Base-by-base conservation (phyloP, 164 flowering plant species). In the Santalum album region DNA sequence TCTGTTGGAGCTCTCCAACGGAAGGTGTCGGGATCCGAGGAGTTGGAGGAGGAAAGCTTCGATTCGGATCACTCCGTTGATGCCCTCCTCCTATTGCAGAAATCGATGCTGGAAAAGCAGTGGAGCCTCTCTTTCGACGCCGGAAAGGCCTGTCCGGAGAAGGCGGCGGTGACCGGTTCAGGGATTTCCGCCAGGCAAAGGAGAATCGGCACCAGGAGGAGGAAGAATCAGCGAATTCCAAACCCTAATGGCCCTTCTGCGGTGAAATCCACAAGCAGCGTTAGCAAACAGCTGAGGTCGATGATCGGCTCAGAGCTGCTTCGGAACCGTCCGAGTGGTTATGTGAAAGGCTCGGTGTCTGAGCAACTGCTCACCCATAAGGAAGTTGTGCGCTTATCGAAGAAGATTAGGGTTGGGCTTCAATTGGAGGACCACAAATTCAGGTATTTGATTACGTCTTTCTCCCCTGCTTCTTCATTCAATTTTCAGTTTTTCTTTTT, bases 101-200 rank as follows among this genome's bases (percentile, higher is more conserved):
- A 89, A 60, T 87, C 94, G 38, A 79, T 89, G 86, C 79, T 92
- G 43, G 99, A 92, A 55, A 86, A 86, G 64, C 96, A 83, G 61
- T 83, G 89, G 94, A 82, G 62, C 66, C 91, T 89, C 60, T 73
- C 92, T 32, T 75, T 79, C 53, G 82, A 77, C 3, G 49, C 32
- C 63, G 76, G 55, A 15, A 72, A 63, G 23, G 57, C 7, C n/a
- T 19, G 12, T 9, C 73, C 71, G 67, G 34, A 4, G 34, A 29
- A 29, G 34, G 9, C 9, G 4, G 6, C 34, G 57, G 50, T 88
- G 25, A 77, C 75, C 51, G 64, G 81, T 63, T 84, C 99, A 18
- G 96, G 96, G 25, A 50, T 74, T n/a, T 84, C 91, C 57, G 96
- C 98, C 59, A 72, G 95, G 52, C 78, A 80, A 22, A 61, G 98